These are phyloP conservation scores for Antrodiella citrinella DNA, from an alignment of 768 basidiomycete genomes.

Conservation along the genomic window DNA sequence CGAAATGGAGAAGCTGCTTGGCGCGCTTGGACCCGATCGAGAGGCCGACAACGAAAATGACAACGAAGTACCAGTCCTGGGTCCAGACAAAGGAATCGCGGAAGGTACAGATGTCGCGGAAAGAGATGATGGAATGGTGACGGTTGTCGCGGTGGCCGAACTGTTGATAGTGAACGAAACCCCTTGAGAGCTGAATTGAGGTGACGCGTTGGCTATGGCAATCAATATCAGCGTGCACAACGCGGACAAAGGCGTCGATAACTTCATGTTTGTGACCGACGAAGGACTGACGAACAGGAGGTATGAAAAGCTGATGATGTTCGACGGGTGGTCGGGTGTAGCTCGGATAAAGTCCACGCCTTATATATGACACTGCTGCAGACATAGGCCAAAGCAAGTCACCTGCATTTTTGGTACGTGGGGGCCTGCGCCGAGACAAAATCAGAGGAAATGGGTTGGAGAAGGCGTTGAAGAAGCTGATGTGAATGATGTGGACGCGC, in stretches of 20 bases:
- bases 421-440: background rate
- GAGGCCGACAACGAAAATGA: background rate
- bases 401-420: too few relatives aligned
- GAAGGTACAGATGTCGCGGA: constrained; percentile 2
- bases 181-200: background rate
- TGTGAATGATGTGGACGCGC: background rate
- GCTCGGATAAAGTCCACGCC: background rate
- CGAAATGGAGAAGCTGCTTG: background rate
- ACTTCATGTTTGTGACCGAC: too few relatives aligned
- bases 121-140: background rate
- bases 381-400: background rate
- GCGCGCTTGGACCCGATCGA: background rate
- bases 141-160: background rate
- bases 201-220: background rate
- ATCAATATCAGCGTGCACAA: constrained; percentile 7
- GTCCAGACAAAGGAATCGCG: background rate
- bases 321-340: background rate
- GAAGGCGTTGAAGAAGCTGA: background rate
- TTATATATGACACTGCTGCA: background rate
- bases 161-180: background rate
- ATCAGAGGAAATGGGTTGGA: background rate
- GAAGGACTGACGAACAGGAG: background rate
- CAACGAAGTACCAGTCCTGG: background rate
- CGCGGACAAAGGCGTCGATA: constrained; percentile 7
- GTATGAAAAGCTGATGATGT: background rate